These are phyloP conservation scores for Colletotrichum sp. DNA, from an alignment of 2,329 filamentous ascomycete genomes.

Conservation along the genomic window DNA sequence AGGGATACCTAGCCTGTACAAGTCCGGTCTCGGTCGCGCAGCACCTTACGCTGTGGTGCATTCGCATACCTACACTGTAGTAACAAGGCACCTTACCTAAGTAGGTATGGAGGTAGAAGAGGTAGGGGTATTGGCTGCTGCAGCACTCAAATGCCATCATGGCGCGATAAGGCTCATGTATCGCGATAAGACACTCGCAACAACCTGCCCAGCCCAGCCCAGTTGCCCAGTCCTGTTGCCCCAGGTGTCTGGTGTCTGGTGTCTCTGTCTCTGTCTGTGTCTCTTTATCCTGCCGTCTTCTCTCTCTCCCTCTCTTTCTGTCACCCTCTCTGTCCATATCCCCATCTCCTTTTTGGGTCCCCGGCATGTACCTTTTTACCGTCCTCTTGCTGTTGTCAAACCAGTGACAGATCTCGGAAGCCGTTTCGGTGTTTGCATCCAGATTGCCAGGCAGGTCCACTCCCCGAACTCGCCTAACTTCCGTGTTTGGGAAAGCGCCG, in stretches of 20 bases:
- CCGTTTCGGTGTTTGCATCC: constrained; percentile 14
- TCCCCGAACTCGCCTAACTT: constrained; percentile 14
- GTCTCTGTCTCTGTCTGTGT: not conserved
- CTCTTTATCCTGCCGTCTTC: not conserved
- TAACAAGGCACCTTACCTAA: not conserved
- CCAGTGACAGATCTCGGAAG: not conserved
- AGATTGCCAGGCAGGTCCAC: not conserved
- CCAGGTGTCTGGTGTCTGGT: not conserved
- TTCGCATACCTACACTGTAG: not conserved
- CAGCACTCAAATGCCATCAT: constrained; percentile 18
- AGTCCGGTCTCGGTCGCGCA: constrained; percentile 16
- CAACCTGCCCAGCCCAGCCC: not conserved
- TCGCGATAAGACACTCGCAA: constrained; percentile 14
- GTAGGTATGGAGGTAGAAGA: not conserved
- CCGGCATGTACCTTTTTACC: not conserved
- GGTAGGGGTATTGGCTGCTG: constrained; percentile 16
- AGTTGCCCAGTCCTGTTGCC: not conserved
- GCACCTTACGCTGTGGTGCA: not conserved
- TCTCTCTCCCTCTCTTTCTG: not conserved
- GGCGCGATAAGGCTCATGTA: constrained; percentile 22
- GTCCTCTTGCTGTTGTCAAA: not conserved
- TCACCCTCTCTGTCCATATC: not conserved
- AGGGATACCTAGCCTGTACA: constrained; percentile 19
- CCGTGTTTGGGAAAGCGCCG: constrained; percentile 9
- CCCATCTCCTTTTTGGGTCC: not conserved